These are phyloP conservation scores for Tulasnella sp. DNA, from an alignment of 768 basidiomycete species.

Conservation along the genomic window DNA sequence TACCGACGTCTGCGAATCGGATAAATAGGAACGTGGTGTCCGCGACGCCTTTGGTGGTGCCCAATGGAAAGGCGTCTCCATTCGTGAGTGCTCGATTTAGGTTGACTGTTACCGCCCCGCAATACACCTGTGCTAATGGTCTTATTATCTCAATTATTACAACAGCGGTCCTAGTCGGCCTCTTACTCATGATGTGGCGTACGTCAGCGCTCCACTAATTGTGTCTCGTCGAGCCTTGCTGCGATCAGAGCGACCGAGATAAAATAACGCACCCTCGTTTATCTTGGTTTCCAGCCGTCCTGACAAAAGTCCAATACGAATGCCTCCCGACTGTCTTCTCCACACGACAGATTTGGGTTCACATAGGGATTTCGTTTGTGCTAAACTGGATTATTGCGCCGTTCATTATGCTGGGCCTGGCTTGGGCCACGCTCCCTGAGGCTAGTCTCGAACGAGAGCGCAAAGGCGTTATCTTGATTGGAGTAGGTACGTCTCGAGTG, in stretches of 20 bases:
- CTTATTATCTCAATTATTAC: background rate
- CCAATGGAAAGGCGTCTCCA: slow-evolving; percentile 65
- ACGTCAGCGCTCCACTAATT: background rate
- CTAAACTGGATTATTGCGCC: slow-evolving; percentile 82
- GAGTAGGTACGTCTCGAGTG: slow-evolving; percentile 53
- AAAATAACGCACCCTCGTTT: background rate
- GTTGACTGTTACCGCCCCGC: background rate
- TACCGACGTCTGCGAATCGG: background rate
- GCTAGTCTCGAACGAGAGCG: slow-evolving; percentile 58
- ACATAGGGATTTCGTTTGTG: slow-evolving; percentile 61
- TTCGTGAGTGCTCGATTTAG: slow-evolving; percentile 52
- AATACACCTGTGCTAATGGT: background rate
- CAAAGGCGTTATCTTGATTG: slow-evolving; percentile 78
- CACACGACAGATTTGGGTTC: slow-evolving; percentile 56
- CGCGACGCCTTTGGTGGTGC: slow-evolving; percentile 60
- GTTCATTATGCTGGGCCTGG: slow-evolving; percentile 76
- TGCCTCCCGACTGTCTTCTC: slow-evolving; percentile 55
- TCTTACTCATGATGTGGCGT: slow-evolving; percentile 86
- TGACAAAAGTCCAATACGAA: slow-evolving; percentile 61
- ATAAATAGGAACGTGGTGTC: slow-evolving; percentile 47
- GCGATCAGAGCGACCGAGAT: background rate
- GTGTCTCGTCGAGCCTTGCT: background rate
- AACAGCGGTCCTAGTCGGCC: slow-evolving; percentile 74
- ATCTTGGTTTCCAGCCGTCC: slow-evolving; percentile 41
- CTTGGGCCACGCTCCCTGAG: slow-evolving; percentile 83